These are phyloP conservation scores for Globisporangium orthogonon DNA, from an alignment of 352 stramenopile species.

Conservation along the genomic window DNA sequence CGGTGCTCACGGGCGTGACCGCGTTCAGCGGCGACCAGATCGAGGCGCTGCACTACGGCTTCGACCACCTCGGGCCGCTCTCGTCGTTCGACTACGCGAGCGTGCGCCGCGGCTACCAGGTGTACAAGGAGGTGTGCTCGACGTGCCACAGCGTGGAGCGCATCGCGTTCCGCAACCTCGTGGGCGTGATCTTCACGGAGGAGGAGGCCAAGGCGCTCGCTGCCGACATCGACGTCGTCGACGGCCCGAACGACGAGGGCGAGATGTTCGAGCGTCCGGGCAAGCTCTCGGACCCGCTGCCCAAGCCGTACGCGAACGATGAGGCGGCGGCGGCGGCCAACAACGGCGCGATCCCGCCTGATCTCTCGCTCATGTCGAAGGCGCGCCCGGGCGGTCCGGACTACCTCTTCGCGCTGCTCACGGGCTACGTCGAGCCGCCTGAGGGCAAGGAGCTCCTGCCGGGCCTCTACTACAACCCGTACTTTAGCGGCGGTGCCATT, in stretches of 20 bases:
- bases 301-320: slow-evolving; percentile 96
- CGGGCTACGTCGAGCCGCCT: slow-evolving; percentile 95
- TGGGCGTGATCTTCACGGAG: slow-evolving; percentile 96
- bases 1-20: slow-evolving; percentile 76
- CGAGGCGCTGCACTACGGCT: slow-evolving; percentile 83
- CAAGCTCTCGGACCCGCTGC: slow-evolving; percentile 95
- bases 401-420: slow-evolving; percentile 97
- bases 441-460: slow-evolving; percentile 82
- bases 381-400: slow-evolving; percentile 92
- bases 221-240: slow-evolving; percentile 93
- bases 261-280: slow-evolving; percentile 99
- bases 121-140: slow-evolving; percentile 98
- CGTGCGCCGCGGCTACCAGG: slow-evolving; percentile 97
- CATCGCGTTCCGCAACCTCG: slow-evolving; percentile 97
- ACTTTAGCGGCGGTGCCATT: slow-evolving; percentile 97
- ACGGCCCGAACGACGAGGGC: slow-evolving; percentile 96
- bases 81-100: slow-evolving; percentile 89
- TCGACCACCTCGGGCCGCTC: slow-evolving; percentile 80
- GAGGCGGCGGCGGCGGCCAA: slow-evolving; percentile 96
- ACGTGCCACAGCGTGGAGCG: slow-evolving; percentile 96
- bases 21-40: slow-evolving; percentile 85
- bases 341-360: slow-evolving; percentile 95
- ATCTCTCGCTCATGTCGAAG: slow-evolving; percentile 98
- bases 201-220: slow-evolving; percentile 89
- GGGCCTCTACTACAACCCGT: slow-evolving; percentile 98